Evolutionary conservation across 345 rosid species (phyloP).

Genomic region (Corymbia maculata): DNA sequence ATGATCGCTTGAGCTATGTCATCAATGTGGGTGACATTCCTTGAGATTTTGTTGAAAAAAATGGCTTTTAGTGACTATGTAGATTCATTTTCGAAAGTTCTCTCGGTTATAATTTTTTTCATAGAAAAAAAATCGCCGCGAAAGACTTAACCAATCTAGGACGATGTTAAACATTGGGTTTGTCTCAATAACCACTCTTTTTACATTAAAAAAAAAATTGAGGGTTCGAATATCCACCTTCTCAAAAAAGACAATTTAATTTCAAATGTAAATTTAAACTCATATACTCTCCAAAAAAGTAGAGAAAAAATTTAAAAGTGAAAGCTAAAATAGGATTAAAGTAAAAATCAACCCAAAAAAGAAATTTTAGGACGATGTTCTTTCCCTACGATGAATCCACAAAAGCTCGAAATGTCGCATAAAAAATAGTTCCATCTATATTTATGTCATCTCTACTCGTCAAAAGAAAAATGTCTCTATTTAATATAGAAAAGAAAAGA

Average conservation of each 20-base stretch:
- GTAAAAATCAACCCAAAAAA: too few species aligned
- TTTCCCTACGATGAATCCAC: neutral
- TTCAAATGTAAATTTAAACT: too few species aligned
- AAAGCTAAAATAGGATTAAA: too few species aligned
- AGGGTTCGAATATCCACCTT: too few species aligned
- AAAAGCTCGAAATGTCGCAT: neutral
- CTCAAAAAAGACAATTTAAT: too few species aligned
- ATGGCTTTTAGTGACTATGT: neutral
- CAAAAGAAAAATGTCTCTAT: neutral
- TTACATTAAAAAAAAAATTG: too few species aligned
- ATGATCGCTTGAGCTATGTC: rapidly evolving
- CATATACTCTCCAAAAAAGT: too few species aligned
- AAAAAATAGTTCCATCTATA: neutral
- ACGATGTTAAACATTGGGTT: neutral
- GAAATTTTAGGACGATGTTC: neutral
- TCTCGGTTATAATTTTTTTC: neutral
- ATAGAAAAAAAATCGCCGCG: neutral
- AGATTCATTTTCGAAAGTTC: neutral
- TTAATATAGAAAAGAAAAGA: too few species aligned
- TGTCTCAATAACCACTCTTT: too few species aligned
- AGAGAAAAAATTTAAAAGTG: too few species aligned
- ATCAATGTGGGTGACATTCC: neutral
- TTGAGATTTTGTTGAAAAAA: neutral
- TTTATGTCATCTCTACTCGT: neutral
- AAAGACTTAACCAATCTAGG: neutral